These are phyloP conservation scores for Solanum tarijense DNA, from an alignment of 257 asterid species.

Conservation along the genomic window DNA sequence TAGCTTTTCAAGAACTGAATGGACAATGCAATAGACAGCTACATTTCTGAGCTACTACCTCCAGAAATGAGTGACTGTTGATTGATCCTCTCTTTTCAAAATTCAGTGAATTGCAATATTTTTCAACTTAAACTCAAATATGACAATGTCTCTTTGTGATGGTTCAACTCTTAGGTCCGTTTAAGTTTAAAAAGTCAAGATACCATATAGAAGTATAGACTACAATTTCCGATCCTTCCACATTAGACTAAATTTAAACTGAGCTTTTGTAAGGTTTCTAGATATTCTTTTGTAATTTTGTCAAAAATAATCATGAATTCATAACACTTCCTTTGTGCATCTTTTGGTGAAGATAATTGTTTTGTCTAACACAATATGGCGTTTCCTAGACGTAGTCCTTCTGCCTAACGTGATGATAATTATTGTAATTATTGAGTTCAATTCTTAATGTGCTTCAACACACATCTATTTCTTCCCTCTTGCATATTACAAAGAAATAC, in stretches of 20 bases:
- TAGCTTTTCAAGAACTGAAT: neutral
- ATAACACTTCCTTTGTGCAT: neutral
- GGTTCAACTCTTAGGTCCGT: neutral
- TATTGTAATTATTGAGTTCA: neutral
- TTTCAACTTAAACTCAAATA: neutral
- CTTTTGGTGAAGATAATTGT: neutral
- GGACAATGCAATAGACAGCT: neutral
- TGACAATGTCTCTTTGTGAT: neutral
- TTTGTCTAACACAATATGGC: neutral
- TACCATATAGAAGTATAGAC: neutral
- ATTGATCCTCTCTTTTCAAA: neutral
- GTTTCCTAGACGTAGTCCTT: neutral
- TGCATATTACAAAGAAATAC: neutral
- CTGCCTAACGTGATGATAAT: neutral
- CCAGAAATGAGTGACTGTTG: neutral
- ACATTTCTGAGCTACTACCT: neutral
- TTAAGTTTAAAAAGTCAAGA: neutral
- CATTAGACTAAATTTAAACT: neutral
- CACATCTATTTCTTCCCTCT: neutral
- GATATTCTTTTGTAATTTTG: neutral
- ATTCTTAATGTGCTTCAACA: neutral
- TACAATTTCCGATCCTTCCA: neutral
- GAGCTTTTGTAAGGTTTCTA: neutral
- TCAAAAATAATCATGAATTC: neutral
- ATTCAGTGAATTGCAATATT: neutral